Conservation (phyloP, 805 yeast species). For the Yamadazyma olivae region DNA sequence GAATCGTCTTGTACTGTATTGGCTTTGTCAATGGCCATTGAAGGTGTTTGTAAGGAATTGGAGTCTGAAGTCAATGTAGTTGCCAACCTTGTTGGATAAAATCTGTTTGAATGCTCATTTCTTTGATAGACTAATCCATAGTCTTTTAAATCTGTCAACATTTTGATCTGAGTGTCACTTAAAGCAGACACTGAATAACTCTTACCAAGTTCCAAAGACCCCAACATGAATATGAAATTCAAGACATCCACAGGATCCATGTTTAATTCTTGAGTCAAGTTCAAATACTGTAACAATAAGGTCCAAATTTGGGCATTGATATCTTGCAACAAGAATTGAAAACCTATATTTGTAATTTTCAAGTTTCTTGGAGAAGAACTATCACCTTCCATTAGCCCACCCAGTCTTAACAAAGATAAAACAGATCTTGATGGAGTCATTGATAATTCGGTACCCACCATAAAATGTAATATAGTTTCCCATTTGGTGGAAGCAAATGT, state of each 20-base stretch:
- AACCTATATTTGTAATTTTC: constrained; percentile 85
- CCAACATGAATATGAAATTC: constrained; percentile 89
- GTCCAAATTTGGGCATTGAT: constrained; percentile 96
- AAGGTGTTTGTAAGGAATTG: constrained; percentile 65
- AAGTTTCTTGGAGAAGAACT: constrained; percentile 33
- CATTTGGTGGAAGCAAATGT: constrained; percentile 81
- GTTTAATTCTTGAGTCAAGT: constrained; percentile 75
- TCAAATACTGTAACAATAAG: constrained; percentile 77
- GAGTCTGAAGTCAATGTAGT: constrained; percentile 87
- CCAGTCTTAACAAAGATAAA: constrained; percentile 66
- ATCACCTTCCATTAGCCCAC: constrained; percentile 81
- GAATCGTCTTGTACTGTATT: constrained; percentile 8
- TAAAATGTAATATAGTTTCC: constrained; percentile 94
- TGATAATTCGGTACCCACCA: constrained; percentile 88
- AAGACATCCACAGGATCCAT: constrained; percentile 97
- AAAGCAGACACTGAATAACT: constrained; percentile 72
- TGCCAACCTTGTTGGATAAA: constrained; percentile 89
- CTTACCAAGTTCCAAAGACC: constrained; percentile 87
- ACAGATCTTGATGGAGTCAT: constrained; percentile 80
- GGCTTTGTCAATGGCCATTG: constrained; percentile 72
- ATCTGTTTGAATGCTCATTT: constrained; percentile 52
- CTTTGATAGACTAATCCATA: constrained; percentile 82
- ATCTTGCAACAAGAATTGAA: constrained; percentile 90
- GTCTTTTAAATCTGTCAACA: constrained; percentile 88
- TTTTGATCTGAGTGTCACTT: constrained; percentile 74